phyloP scores from a whole-genome alignment of 768 basidiomycete genomes.

The Pilatotrama ljubarskyi region DNA sequence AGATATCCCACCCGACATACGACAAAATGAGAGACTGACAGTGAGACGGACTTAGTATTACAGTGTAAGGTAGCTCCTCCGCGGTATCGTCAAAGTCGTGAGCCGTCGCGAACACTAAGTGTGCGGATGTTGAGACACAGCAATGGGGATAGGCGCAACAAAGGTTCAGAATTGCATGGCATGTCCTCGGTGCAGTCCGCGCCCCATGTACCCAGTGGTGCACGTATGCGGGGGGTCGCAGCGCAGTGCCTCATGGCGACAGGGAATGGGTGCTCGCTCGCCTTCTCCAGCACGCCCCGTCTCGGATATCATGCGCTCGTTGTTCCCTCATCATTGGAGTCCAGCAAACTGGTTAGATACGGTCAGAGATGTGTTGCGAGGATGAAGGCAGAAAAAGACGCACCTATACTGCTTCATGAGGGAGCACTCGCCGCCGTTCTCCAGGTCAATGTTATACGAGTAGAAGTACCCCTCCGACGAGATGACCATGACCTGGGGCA shows the following conservation, averaged over 20 bases:
- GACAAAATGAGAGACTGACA: neutral
- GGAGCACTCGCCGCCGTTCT: constrained; percentile 93
- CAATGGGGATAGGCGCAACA: no score
- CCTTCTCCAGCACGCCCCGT: no score
- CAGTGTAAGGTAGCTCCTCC: constrained; percentile 12
- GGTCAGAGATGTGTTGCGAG: neutral
- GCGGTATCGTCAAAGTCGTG: constrained; percentile 7
- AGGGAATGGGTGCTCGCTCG: no score
- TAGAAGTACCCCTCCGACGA: constrained; percentile 96
- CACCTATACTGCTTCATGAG: constrained; percentile 92
- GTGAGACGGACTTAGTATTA: constrained; percentile 9
- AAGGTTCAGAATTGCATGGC: neutral
- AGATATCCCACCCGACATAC: neutral
- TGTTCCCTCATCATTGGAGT: constrained; percentile 26
- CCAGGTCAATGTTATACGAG: constrained; percentile 92
- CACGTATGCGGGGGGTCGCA: neutral
- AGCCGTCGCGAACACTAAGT: neutral
- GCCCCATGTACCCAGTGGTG: neutral
- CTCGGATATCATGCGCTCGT: no score
- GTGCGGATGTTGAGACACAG: no score
- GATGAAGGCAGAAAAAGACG: constrained; percentile 10
- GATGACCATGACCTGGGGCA: constrained; percentile 96
- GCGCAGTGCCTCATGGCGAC: no score
- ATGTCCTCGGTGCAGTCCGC: neutral
- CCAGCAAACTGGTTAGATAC: constrained; percentile 22